These are phyloP conservation scores for Fusarium cicatricum DNA, from an alignment of 2,329 filamentous ascomycete species.

Conservation along the genomic window DNA sequence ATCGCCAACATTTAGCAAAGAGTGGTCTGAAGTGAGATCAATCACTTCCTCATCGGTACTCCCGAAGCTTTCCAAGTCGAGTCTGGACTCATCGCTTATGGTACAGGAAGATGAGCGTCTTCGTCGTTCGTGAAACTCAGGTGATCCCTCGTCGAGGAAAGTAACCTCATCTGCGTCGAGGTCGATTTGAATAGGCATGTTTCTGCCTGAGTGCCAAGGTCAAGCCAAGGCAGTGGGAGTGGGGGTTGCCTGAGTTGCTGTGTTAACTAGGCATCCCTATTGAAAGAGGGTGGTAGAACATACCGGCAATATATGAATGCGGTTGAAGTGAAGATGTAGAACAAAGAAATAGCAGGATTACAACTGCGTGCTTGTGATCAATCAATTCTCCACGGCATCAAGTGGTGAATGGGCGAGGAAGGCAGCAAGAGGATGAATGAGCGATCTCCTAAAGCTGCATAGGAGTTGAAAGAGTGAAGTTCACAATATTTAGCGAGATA, in stretches of 20 bases:
- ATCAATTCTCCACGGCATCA: background rate
- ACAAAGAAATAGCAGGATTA: background rate
- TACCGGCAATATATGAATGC: background rate
- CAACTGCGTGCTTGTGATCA: background rate
- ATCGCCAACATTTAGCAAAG: slow-evolving; percentile 36
- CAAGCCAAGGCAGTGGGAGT: slow-evolving; percentile 1
- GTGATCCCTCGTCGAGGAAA: slow-evolving; percentile 27
- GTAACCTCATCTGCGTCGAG: slow-evolving; percentile 19
- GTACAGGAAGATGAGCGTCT: slow-evolving; percentile 38
- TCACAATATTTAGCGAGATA: background rate
- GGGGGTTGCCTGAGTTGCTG: slow-evolving; percentile 1
- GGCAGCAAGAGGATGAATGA: background rate
- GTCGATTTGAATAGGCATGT: slow-evolving; percentile 19
- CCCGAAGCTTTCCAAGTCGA: background rate
- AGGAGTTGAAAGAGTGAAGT: background rate
- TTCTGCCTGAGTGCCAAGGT: background rate
- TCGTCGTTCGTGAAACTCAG: background rate
- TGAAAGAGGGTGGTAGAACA: background rate
- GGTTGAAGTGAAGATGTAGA: background rate
- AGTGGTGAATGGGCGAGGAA: background rate
- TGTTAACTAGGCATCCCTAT: slow-evolving; percentile 3
- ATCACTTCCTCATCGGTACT: slow-evolving; percentile 40
- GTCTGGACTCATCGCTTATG: slow-evolving; percentile 16
- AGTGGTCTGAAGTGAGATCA: slow-evolving; percentile 43
- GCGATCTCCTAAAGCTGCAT: background rate